Evolutionary conservation across 108 stramenopile species (phyloP), one percentile per base, ranked within the genome.

Genomic region (Skeletonema tropicum): DNA sequence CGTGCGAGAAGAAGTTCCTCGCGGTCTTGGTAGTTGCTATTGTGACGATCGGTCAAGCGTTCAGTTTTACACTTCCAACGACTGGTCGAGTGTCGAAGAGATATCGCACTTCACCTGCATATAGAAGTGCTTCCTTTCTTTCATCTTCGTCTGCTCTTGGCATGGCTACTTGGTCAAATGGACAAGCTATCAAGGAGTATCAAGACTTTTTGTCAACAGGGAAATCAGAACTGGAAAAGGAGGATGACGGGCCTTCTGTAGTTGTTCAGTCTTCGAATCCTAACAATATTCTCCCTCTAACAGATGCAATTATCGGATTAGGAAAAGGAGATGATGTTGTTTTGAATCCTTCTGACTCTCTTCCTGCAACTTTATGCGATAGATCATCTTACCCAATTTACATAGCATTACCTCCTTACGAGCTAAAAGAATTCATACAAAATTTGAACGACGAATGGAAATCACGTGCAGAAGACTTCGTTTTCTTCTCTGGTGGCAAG

Each of bases 401-500:
- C 67, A 82, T 94, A 31, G 82, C 86, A 19, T 41, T 94, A 5
- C 90, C 90, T 21, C 89, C 93, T 1, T 83, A 80, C 35, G 75
- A 90, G 49, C 55, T 94, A 15, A 72, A 71, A 57, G 64, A 79
- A 25, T 92, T 94, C 64, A 63, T 94, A 42, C 69, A 71, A 26
- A 90, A 85, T 58, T 70, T 94, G 38, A 64, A 78, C 39, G 87
- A 83, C 2, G 76, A 72, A 11, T 89, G 85, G 76, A 80, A 82
- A 48, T 73, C 70, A 4, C 77, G 85, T 1, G 61, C 66, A 1
- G 86, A 89, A 9, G 90, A 94, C 73, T 91, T 94, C 68, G 81
- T 89, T 7, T 94, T 94, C 74, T 88, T 94, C 85, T 84, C 85
- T 1, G 93, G 93, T 38, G 89, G 91, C 17, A 77, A 82, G 57